Percentiles rank a stretch among this genome's conserved stretches.
Evolutionary conservation across 108 stramenopile genomes (phyloP).

Genomic region (Cyclotella kingstonii): DNA sequence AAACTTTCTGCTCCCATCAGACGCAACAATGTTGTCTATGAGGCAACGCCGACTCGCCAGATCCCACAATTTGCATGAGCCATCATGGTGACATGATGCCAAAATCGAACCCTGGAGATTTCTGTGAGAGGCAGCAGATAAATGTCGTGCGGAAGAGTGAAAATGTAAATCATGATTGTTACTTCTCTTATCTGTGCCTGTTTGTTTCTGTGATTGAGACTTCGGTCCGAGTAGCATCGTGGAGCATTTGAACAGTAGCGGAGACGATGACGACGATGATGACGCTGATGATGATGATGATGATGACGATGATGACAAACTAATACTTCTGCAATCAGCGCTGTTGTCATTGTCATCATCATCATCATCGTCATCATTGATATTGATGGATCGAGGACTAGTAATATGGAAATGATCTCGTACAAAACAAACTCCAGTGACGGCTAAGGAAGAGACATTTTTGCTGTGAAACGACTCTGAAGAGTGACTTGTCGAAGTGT

Average conservation of each 20-base stretch:
- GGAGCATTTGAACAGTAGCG: constrained; percentile 36
- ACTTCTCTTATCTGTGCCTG: neutral
- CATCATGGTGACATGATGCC: constrained; percentile 45
- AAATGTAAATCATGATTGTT: neutral
- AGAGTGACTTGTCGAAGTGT: constrained; percentile 5
- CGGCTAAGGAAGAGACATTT: constrained; percentile 13
- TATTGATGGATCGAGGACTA: neutral
- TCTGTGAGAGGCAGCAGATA: constrained; percentile 32
- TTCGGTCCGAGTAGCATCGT: constrained; percentile 28
- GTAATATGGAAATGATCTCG: constrained; percentile 9
- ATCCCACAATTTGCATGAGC: constrained; percentile 46
- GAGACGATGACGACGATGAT: neutral
- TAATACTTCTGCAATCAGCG: too few relatives aligned
- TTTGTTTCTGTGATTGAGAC: neutral
- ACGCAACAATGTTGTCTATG: constrained; percentile 12
- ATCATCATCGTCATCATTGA: constrained; percentile 1
- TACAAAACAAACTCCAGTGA: constrained; percentile 44
- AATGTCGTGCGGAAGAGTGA: constrained; percentile 18
- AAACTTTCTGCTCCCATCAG: constrained; percentile 2
- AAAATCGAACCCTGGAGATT: constrained; percentile 27
- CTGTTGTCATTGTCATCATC: constrained; percentile 16
- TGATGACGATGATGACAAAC: too few relatives aligned
- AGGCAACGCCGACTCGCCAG: constrained; percentile 40
- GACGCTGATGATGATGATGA: too few relatives aligned
- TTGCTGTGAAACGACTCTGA: neutral